Evolutionary conservation across 108 stramenopile species (phyloP).

Genomic region (Pseudonitzschia delicatissima): DNA sequence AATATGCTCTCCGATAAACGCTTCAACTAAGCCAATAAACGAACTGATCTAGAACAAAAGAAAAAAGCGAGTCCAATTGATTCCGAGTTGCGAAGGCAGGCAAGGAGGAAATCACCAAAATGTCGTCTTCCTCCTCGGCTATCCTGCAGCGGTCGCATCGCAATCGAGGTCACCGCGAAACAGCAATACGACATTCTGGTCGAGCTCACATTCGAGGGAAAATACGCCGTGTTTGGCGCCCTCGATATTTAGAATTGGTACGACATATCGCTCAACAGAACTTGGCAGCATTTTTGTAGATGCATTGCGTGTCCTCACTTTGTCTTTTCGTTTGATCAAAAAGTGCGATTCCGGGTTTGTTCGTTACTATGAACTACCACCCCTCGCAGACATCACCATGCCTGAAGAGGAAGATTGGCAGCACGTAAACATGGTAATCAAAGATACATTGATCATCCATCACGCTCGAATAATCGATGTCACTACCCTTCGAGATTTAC

Average conservation of each 20-base stretch:
- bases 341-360: constrained; percentile 63
- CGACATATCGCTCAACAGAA: background rate
- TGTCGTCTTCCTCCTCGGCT: background rate
- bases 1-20: no score
- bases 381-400: constrained; percentile 31
- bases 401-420: constrained; percentile 33
- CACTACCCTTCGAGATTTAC: constrained; percentile 74
- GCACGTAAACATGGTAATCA: constrained; percentile 47
- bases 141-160: background rate
- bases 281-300: background rate
- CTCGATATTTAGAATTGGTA: constrained; percentile 73
- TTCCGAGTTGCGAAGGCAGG: background rate
- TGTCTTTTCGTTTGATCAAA: background rate
- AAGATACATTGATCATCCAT: constrained; percentile 44
- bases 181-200: constrained; percentile 59
- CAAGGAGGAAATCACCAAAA: background rate
- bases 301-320: background rate
- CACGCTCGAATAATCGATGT: constrained; percentile 80
- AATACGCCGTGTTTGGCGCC: constrained; percentile 83
- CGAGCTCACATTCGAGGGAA: constrained; percentile 80
- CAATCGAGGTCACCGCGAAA: constrained; percentile 13
- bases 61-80: background rate
- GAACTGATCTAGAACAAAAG: background rate
- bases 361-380: constrained; percentile 78
- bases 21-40: background rate